phyloP scores from a whole-genome alignment of 768 basidiomycete species.

The Serendipita vermifera region DNA sequence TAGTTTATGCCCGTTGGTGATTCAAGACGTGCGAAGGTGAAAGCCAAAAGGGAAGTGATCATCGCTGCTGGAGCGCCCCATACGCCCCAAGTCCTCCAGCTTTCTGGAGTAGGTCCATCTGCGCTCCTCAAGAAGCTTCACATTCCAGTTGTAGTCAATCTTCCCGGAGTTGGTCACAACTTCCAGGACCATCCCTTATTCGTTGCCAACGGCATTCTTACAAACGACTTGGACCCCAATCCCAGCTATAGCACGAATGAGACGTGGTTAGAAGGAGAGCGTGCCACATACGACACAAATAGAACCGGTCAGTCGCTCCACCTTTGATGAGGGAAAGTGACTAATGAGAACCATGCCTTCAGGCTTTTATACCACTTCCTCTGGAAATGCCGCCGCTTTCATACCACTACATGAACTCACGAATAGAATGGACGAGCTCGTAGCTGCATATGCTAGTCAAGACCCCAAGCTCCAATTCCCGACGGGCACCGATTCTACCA shows the following conservation, averaged over 20 bases:
- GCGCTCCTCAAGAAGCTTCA: neutral
- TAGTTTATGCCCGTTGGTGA: slow-evolving; percentile 7
- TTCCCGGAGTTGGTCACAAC: slow-evolving; percentile 9
- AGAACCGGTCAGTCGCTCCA: neutral
- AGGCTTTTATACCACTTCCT: neutral
- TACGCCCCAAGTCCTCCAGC: slow-evolving; percentile 11
- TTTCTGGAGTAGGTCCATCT: neutral
- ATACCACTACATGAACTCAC: neutral
- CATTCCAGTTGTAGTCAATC: neutral
- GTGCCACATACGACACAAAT: neutral
- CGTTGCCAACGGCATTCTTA: neutral
- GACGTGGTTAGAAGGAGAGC: neutral
- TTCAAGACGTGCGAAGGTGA: too few relatives aligned
- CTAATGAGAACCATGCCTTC: neutral
- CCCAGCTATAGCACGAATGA: neutral
- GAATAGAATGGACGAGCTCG: neutral
- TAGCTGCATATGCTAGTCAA: neutral
- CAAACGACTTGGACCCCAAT: neutral
- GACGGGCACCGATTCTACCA: neutral
- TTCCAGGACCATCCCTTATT: slow-evolving; percentile 7
- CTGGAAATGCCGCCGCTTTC: neutral
- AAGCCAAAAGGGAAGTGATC: slow-evolving; percentile 38
- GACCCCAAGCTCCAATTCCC: neutral
- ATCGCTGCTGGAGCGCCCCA: slow-evolving; percentile 29
- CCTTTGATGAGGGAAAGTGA: neutral